These are phyloP conservation scores for Cucurbita ficifolia DNA, from an alignment of 306 rosid species.

Conservation along the genomic window DNA sequence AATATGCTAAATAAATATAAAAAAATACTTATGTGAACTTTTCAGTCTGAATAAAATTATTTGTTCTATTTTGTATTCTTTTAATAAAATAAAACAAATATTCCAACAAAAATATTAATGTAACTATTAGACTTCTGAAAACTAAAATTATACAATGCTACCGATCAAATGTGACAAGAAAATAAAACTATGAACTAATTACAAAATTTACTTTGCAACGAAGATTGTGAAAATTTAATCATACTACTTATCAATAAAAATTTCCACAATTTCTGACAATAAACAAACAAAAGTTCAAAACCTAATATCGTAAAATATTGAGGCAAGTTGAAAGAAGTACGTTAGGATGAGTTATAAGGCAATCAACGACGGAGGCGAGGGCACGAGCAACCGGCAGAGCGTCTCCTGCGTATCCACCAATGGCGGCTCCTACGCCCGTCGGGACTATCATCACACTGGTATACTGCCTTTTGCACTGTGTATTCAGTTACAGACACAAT, in stretches of 20 bases:
- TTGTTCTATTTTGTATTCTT: background rate
- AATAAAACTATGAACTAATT: background rate
- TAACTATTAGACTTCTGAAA: background rate
- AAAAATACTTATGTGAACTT: background rate
- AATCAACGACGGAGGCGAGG: constrained; percentile 61
- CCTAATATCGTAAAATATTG: background rate
- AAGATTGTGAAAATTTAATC: background rate
- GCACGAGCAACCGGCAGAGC: constrained; percentile 81
- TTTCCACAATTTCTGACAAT: background rate
- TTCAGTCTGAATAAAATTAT: background rate
- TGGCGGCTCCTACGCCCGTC: constrained; percentile 70
- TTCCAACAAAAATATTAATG: background rate
- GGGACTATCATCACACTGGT: constrained; percentile 80
- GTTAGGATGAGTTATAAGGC: constrained; percentile 81
- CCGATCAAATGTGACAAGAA: background rate
- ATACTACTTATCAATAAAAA: background rate
- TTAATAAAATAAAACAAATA: background rate
- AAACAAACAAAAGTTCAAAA: background rate
- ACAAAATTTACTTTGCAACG: background rate
- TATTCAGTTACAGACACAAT: background rate
- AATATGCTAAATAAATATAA: background rate
- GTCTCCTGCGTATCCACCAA: constrained; percentile 85
- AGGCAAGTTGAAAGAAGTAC: constrained; percentile 12
- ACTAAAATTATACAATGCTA: background rate
- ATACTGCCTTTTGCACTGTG: constrained; percentile 53